Conservation (phyloP, 2,329 filamentous ascomycete species). For the Graphilbum fragrans region DNA sequence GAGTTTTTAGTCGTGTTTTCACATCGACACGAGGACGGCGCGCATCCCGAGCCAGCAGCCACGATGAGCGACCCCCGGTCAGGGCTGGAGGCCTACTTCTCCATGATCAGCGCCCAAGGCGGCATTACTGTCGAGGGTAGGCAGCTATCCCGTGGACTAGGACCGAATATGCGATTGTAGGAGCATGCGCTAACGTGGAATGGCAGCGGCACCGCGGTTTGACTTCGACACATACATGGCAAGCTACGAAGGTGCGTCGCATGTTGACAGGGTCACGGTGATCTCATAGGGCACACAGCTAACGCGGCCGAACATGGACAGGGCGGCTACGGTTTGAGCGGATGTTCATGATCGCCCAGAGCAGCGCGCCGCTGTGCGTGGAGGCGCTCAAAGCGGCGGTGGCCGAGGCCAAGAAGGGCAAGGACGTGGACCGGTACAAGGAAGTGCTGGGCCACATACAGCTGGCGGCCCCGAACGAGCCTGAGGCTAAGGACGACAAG, state of each 20-base stretch:
- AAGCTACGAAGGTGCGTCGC: constrained; percentile 64
- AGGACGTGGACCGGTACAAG: constrained; percentile 60
- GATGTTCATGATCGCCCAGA: constrained; percentile 68
- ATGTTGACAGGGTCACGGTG: not conserved
- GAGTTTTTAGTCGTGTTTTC: too few relatives aligned
- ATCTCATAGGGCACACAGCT: not conserved
- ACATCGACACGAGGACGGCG: too few relatives aligned
- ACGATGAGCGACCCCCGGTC: not conserved
- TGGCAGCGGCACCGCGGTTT: constrained; percentile 66
- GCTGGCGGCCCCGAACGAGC: constrained; percentile 50
- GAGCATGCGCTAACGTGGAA: not conserved
- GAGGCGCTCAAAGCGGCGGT: constrained; percentile 76
- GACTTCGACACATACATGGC: constrained; percentile 84
- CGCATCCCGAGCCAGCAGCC: too few relatives aligned
- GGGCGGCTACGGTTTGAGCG: constrained; percentile 73
- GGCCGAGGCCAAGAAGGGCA: constrained; percentile 61
- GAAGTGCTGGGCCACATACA: constrained; percentile 55
- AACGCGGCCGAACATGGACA: constrained; percentile 20
- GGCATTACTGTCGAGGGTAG: constrained; percentile 35
- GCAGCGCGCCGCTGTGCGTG: constrained; percentile 60
- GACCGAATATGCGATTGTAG: too few relatives aligned
- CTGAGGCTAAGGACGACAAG: constrained; percentile 54
- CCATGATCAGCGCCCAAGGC: constrained; percentile 31
- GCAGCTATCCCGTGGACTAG: constrained; percentile 1
- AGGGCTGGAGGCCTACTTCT: constrained; percentile 24